Base-by-base conservation (phyloP, 192 early-diverging fungal species). In the Coemansia sp. region DNA sequence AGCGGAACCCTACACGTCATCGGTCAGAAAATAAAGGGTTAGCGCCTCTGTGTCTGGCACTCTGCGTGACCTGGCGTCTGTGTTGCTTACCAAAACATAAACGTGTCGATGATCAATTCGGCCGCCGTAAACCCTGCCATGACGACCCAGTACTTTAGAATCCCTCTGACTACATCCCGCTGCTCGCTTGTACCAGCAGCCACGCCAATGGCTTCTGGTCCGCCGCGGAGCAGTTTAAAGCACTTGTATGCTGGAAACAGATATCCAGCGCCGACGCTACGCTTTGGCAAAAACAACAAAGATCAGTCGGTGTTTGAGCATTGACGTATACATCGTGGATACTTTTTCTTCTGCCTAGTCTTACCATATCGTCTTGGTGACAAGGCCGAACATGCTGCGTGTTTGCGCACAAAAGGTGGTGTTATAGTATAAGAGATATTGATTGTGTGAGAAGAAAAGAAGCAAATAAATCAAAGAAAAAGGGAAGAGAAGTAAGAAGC, bases 141-240 rank as follows among this genome's bases (percentile, higher is more conserved):
- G 71, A 85, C 84, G 51, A 82, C 66, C 84, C 84, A 85, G 63
- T 85, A 78, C 29, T 81, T 82, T 37, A 85, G 70, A 45, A 78
- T 64, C 37, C 76, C 70, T 45, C 61, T 75, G 61, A 83, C 77
- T 24, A 82, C 69, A 66, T 82, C 79, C 19, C 79, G 71, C 53
- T 60, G 59, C 35, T 60, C 56, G 51, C 53, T 41, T 5, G 36
- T 46, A 3, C 51, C 37, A 3, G 65, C 11, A 19, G 59, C 60
- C 5, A 69, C 35, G 13, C 68, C 81, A 59, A 75, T 63, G 50
- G 81, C 75, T 27, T 72, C 76, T 36, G 81, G 75, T 24, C 81
- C 76, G 41, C 73, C 64, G 40, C 69, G 81, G 24, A 83, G 68
- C 44, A 77, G 72, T 64, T 82, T 82, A 66, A 82, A 82, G 76